phyloP scores from a whole-genome alignment of 345 rosid genomes.

The Aegle marmelos region DNA sequence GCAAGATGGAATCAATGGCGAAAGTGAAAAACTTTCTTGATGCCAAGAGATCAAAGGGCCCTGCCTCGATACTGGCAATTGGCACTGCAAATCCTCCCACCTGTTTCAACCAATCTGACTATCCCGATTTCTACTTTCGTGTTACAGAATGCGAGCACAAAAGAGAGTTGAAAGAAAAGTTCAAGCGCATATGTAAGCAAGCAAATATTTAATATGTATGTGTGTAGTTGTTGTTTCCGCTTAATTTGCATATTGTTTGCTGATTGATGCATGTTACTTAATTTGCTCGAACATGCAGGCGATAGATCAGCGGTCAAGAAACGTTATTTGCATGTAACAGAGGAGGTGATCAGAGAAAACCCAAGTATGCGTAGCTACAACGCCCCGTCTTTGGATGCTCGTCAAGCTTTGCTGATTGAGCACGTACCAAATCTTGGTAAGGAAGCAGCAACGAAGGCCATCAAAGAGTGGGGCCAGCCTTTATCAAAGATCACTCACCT shows the following conservation, averaged over 20 bases:
- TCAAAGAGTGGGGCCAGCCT: slow-evolving; percentile 23
- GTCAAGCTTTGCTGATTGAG: slow-evolving; percentile 25
- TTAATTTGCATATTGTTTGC: too few relatives aligned
- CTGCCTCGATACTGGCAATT: not conserved
- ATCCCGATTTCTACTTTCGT: slow-evolving; percentile 37
- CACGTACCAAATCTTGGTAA: slow-evolving; percentile 33
- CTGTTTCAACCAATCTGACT: slow-evolving; percentile 24
- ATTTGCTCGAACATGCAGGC: slow-evolving; percentile 11
- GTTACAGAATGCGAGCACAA: slow-evolving; percentile 31
- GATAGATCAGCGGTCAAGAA: slow-evolving; percentile 29
- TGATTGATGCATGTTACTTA: not conserved
- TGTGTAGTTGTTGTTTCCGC: too few relatives aligned
- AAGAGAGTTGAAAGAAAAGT: slow-evolving; percentile 13
- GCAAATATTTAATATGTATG: too few relatives aligned
- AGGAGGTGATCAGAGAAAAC: slow-evolving; percentile 16
- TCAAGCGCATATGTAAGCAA: slow-evolving; percentile 35
- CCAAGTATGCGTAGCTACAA: slow-evolving; percentile 11
- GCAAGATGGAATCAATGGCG: too few relatives aligned
- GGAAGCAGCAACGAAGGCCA: slow-evolving; percentile 32
- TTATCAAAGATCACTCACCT: slow-evolving; percentile 39
- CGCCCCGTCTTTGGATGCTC: slow-evolving; percentile 32
- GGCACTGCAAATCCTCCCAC: slow-evolving; percentile 13
- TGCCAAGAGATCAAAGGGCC: too few relatives aligned
- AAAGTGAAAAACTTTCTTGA: too few relatives aligned
- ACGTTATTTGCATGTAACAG: slow-evolving; percentile 1